Evolutionary conservation across 2,329 filamentous ascomycete species (phyloP).

Genomic region (Talaromyces sp.): DNA sequence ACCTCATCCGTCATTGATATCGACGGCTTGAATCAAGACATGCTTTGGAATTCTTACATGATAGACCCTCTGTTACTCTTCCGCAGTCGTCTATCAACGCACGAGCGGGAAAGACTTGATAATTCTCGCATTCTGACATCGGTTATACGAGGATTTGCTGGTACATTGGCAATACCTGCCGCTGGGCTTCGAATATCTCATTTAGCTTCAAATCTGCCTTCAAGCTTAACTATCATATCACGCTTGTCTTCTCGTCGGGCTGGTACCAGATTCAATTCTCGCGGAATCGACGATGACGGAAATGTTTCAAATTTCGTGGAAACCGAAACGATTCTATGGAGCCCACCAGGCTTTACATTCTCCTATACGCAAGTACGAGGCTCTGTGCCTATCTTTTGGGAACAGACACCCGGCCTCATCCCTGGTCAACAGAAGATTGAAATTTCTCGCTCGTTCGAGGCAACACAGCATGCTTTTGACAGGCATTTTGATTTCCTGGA

Average conservation of each 20-base stretch:
- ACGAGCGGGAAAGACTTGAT: conserved; percentile 76
- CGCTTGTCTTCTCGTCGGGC: conserved; percentile 84
- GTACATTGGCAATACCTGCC: conserved; percentile 78
- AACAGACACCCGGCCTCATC: conserved; percentile 80
- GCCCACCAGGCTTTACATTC: conserved; percentile 69
- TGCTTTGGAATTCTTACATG: conserved; percentile 98
- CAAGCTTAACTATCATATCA: conserved; percentile 82
- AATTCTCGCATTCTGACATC: conserved; percentile 82
- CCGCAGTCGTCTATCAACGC: conserved; percentile 68
- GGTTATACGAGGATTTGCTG: conserved; percentile 87
- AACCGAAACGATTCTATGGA: conserved; percentile 89
- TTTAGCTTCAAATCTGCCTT: conserved; percentile 66
- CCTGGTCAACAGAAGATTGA: conserved; percentile 93
- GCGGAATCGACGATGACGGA: conserved; percentile 94
- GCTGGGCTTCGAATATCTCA: conserved; percentile 65
- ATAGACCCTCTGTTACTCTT: conserved; percentile 89
- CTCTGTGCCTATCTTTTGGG: conserved; percentile 95
- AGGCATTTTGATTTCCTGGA: conserved; percentile 90
- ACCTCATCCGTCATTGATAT: conserved; percentile 79
- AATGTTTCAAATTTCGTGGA: conserved; percentile 99
- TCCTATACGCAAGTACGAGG: conserved; percentile 91
- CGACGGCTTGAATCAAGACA: conserved; percentile 85
- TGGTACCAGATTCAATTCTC: conserved; percentile 92
- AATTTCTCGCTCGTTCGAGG: conserved; percentile 80
- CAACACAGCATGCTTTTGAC: conserved; percentile 89